Percentiles rank a stretch among this genome's conserved stretches.
phyloP scores from a whole-genome alignment of 2,329 filamentous ascomycete genomes.

The Thelonectria blattea region DNA sequence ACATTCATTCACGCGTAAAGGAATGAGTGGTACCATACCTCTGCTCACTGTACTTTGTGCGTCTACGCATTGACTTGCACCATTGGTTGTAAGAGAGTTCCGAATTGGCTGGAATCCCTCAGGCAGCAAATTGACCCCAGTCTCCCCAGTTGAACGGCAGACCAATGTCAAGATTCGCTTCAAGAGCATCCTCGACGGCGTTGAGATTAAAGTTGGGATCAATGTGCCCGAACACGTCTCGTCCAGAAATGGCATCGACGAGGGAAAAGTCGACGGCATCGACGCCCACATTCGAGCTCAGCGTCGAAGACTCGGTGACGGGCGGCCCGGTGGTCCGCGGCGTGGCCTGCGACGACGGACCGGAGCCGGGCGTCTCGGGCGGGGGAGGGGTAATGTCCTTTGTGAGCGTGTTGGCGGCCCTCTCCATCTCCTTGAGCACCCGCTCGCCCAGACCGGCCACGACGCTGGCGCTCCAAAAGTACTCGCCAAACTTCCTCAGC shows the following conservation, averaged over 20 bases:
- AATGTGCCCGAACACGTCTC: constrained; percentile 62
- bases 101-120: constrained; percentile 6
- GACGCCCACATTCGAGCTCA: constrained; percentile 38
- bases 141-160: constrained; percentile 59
- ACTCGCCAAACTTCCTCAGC: constrained; percentile 58
- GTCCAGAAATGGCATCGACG: constrained; percentile 52
- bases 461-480: constrained; percentile 64
- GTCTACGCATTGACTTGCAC: too few relatives aligned
- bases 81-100: not conserved
- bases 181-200: constrained; percentile 60
- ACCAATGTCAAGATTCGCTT: constrained; percentile 61
- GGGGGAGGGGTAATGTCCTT: constrained; percentile 42
- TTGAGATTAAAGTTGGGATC: constrained; percentile 61
- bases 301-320: constrained; percentile 35
- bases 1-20: too few relatives aligned
- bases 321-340: constrained; percentile 26
- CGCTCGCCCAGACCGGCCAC: constrained; percentile 61
- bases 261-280: constrained; percentile 51
- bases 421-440: constrained; percentile 62
- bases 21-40: too few relatives aligned
- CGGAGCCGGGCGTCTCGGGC: constrained; percentile 30
- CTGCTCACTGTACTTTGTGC: too few relatives aligned
- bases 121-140: constrained; percentile 48
- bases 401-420: constrained; percentile 55
- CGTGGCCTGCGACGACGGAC: constrained; percentile 17